Percentiles rank a stretch among this genome's conserved stretches.
Conservation (phyloP, 2,329 filamentous ascomycete species). For the Fusarium sp. region DNA sequence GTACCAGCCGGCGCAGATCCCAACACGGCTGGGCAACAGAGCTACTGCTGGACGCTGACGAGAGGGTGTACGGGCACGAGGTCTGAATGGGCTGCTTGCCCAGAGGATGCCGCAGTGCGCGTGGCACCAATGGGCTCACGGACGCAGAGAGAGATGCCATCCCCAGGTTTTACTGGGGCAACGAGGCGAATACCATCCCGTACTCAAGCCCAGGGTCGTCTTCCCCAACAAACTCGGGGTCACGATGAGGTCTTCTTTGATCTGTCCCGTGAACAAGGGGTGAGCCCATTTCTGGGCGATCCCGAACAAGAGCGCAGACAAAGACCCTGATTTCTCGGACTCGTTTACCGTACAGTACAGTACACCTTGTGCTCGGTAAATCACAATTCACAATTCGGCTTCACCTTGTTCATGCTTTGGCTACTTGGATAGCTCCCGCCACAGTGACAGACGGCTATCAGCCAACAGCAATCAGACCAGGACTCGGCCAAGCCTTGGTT, state of each 20-base stretch:
- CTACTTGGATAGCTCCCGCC: slow-evolving; percentile 29
- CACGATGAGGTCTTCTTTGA: slow-evolving; percentile 14
- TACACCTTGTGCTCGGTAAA: slow-evolving; percentile 6
- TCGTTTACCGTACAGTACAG: slow-evolving; percentile 1
- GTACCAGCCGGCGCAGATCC: slow-evolving; percentile 40
- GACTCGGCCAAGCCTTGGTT: slow-evolving; percentile 11
- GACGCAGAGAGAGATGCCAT: slow-evolving; percentile 25
- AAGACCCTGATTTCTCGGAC: slow-evolving; percentile 12
- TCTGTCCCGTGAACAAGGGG: slow-evolving; percentile 26
- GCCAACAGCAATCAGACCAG: slow-evolving; percentile 27
- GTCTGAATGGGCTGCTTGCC: slow-evolving; percentile 38
- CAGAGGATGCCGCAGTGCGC: slow-evolving; percentile 32
- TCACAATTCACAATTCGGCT: neutral
- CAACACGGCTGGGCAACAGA: slow-evolving; percentile 34
- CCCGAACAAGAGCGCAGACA: slow-evolving; percentile 27
- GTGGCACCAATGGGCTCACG: slow-evolving; percentile 45
- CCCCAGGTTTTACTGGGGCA: slow-evolving; percentile 39
- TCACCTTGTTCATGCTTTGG: slow-evolving; percentile 15
- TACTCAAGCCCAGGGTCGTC: slow-evolving; percentile 13
- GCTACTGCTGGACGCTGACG: slow-evolving; percentile 21
- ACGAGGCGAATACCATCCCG: slow-evolving; percentile 3
- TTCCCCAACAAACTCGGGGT: slow-evolving; percentile 26
- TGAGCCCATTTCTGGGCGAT: slow-evolving; percentile 25
- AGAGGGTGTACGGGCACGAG: slow-evolving; percentile 41
- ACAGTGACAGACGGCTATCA: slow-evolving; percentile 17